Base-by-base conservation (phyloP, 371 early-diverging fungal genomes). In the Syncephalastrum contaminatum region DNA sequence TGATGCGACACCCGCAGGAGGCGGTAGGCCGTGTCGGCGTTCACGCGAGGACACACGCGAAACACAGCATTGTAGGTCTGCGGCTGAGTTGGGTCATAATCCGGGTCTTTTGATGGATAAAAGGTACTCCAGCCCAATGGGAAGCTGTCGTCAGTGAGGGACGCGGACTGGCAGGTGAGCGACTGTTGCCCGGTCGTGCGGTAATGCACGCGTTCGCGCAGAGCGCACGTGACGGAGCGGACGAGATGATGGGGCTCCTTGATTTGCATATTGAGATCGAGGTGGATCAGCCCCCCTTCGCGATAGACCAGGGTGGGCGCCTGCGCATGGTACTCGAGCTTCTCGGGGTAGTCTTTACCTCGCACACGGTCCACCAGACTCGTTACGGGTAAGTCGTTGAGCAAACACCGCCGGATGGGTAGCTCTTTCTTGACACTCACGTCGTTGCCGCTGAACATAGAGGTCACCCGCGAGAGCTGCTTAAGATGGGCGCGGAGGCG, bases 251-350 rank as follows among this genome's bases (percentile, higher is more conserved):
- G 65, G 19, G 73, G 72, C 7, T 56, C 48, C 1, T 55, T 21
- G 10, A 76, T 45, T 19, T 64, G 62, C 60, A 77, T 61, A 3
- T 56, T 53, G 16, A 77, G 43, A 43, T 69, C 68, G 43, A 77
- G 56, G 18, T 67, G 69, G 8, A 77, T 60, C 19, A 77, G 53
- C 21, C 77, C 77, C 19, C 77, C 77, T 65, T 77, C 77, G 24
- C 77, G 69, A 49, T 73, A 73, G 21, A 65, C 55, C 14, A 77
- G 69, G 18, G 62, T 63, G 14, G 77, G 77, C 2, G 73, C 77
- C 19, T 62, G 67, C 3, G 73, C 77, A 14, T 63, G 65, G 43
- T 75, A 75, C 2, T 51, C 40, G 1, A 75, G 27, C 50, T 67
- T 64, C 48, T 71, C 59, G 4, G 61, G 51, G 39, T 75, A 61